phyloP scores from a whole-genome alignment of 2,329 filamentous ascomycete species.

The Aspergillus pseudotamarii region DNA sequence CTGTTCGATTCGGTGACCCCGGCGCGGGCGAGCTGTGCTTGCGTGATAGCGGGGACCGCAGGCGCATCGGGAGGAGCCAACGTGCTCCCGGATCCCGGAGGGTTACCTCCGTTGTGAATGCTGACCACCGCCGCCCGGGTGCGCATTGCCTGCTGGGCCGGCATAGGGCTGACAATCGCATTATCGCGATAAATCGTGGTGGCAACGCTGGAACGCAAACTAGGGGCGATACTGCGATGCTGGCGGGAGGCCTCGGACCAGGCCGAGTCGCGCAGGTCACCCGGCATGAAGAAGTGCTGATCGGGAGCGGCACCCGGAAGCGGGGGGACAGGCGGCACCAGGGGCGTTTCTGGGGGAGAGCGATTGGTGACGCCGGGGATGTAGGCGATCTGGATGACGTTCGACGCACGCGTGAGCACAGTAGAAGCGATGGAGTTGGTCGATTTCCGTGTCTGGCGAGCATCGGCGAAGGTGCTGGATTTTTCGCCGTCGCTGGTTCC shows the following conservation, averaged over 20 bases:
- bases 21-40: slow-evolving; percentile 44
- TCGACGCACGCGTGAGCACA: slow-evolving; percentile 91
- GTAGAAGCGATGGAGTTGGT: slow-evolving; percentile 95
- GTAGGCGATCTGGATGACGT: slow-evolving; percentile 99
- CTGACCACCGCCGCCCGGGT: slow-evolving; percentile 92
- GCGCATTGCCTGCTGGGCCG: slow-evolving; percentile 83
- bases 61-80: slow-evolving; percentile 54
- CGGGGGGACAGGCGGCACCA: slow-evolving; percentile 90
- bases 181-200: slow-evolving; percentile 95
- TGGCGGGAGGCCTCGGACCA: slow-evolving; percentile 74
- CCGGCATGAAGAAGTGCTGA: slow-evolving; percentile 91
- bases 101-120: slow-evolving; percentile 72
- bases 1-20: slow-evolving; percentile 34
- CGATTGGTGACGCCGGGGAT: slow-evolving; percentile 96
- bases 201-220: slow-evolving; percentile 68
- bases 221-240: slow-evolving; percentile 54
- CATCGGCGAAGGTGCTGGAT: slow-evolving; percentile 54
- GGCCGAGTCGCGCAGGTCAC: slow-evolving; percentile 85
- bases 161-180: slow-evolving; percentile 74
- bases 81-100: slow-evolving; percentile 38
- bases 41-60: slow-evolving; percentile 72
- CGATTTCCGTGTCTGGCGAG: slow-evolving; percentile 68
- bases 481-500: slow-evolving; percentile 52
- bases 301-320: slow-evolving; percentile 74
- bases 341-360: slow-evolving; percentile 79